These are phyloP conservation scores for Schrenkiella parvula DNA, from an alignment of 345 rosid species.

Conservation along the genomic window DNA sequence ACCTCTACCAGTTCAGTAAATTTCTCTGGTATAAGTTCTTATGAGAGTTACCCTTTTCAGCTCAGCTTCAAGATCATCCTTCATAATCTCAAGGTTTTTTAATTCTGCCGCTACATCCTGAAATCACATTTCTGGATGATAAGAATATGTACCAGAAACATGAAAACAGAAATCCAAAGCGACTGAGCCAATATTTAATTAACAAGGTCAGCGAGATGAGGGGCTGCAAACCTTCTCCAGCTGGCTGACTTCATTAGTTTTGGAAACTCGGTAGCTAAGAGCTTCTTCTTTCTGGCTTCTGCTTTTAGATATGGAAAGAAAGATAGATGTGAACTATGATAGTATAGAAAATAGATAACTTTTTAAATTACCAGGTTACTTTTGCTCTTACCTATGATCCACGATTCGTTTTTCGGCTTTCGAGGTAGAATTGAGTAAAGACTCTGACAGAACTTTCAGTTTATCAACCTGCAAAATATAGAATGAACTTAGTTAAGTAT, in stretches of 20 bases:
- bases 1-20: not conserved
- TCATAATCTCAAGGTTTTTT: constrained; percentile 56
- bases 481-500: not conserved
- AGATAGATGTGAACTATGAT: not conserved
- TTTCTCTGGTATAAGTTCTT: constrained; percentile 2
- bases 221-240: constrained; percentile 64
- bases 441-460: constrained; percentile 76
- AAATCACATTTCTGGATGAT: constrained; percentile 17
- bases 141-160: not conserved
- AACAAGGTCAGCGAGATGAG: not conserved
- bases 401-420: constrained; percentile 75
- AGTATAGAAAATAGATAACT: not conserved
- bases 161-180: not conserved
- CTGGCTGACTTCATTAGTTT: constrained; percentile 70
- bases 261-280: constrained; percentile 63
- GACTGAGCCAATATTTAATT: not conserved
- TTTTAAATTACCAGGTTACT: not conserved
- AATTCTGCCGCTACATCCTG: constrained; percentile 68
- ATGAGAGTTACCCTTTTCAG: constrained; percentile 45
- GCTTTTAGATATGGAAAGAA: constrained; percentile 14
- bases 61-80: constrained; percentile 75
- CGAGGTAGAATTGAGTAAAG: constrained; percentile 64
- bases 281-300: constrained; percentile 90
- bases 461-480: constrained; percentile 63
- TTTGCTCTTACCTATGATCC: constrained; percentile 64